Base-by-base conservation (phyloP, 2,329 filamentous ascomycete genomes). In the Penicillium sp. region DNA sequence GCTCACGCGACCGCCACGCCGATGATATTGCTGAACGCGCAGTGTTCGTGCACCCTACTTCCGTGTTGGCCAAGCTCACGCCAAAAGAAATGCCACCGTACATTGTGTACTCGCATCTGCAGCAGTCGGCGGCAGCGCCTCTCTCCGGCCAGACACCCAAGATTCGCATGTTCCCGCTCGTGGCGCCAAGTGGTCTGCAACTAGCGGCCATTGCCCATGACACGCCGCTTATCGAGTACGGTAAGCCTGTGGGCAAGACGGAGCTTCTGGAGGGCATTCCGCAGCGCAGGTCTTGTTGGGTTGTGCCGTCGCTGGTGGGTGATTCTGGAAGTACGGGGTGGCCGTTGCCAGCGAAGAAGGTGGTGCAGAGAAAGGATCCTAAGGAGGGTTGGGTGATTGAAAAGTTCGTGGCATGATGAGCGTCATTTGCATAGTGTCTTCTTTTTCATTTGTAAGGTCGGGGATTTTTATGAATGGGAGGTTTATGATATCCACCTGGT, bases 211-310 rank as follows among this genome's bases (percentile, higher is more conserved):
- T 98, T 57, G 91, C 93, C 5, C 89, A 92, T 73, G 91, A 91
- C 0, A 98, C 95, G 13, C 91, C 93, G 52, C 80, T 99, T 57
- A 76, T 98, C 25, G 86, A 86, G 40, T 93, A 94, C 67, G 91
- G 92, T 3, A 98, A 98, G 80, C 94, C 95, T 0, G 88, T 97
- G 73, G 95, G 95, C 68, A 93, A 95, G 81, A 85, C 91, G 14
- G 81, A 84, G 64, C 76, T 78, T 43, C 78, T 81, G 52, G 78
- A 75, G 11, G 81, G 79, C 0, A 74, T 78, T 52, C 78, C 75
- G 46, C 82, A 81, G 68, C 79, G 79, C 64, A 84, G 93, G 52
- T 89, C 95, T 76, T 93, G 90, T 69, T 96, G 91, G 86, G 90
- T 96, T 2, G 86, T 94, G 66, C 89, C 93, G 52, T 89, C 88